phyloP scores from a whole-genome alignment of 345 rosid genomes.

The Populus euphratica region DNA sequence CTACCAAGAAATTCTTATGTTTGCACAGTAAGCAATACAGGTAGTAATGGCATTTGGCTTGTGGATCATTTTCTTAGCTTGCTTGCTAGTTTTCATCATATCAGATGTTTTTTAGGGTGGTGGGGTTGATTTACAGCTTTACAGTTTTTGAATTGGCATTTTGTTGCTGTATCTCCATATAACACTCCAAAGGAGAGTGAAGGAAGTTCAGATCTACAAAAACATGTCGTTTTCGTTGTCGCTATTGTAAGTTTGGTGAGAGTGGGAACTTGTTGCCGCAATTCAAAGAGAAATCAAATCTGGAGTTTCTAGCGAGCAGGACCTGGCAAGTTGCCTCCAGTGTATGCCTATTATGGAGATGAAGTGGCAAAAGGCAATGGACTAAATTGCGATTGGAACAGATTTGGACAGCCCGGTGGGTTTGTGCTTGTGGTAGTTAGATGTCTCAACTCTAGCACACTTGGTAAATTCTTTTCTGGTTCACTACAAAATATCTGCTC shows the following conservation, averaged over 20 bases:
- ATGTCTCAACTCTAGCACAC: neutral
- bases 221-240: constrained; percentile 1
- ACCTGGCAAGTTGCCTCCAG: constrained; percentile 24
- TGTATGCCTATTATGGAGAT: constrained; percentile 1
- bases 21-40: neutral
- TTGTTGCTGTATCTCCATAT: neutral
- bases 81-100: neutral
- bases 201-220: neutral
- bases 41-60: neutral
- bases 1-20: neutral
- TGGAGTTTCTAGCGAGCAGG: constrained; percentile 1
- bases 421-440: neutral
- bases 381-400: constrained; percentile 19
- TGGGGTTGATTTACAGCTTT: neutral
- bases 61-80: neutral
- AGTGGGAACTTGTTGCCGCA: constrained; percentile 18
- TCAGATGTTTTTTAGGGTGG: neutral
- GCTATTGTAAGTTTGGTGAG: constrained; percentile 23
- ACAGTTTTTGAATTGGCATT: neutral
- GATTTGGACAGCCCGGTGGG: constrained; percentile 20
- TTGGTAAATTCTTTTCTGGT: neutral
- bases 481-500: neutral
- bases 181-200: neutral
- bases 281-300: constrained; percentile 25
- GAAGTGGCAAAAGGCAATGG: constrained; percentile 8